These are phyloP conservation scores for Amanita rubescens DNA, from an alignment of 768 basidiomycete genomes.

Conservation along the genomic window DNA sequence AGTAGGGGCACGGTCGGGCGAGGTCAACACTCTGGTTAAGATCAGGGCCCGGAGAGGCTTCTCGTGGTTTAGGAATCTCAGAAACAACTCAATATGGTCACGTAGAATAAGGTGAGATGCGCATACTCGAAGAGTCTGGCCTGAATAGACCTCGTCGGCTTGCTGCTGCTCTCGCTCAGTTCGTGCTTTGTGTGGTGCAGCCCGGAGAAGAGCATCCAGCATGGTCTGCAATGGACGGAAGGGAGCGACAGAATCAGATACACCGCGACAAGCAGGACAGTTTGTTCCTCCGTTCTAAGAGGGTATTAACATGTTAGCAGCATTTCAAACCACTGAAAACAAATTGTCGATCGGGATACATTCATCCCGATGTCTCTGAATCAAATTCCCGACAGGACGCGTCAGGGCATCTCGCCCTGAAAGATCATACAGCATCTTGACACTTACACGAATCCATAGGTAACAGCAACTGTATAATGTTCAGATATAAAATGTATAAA, in stretches of 20 bases:
- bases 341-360: neutral
- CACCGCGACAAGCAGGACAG: slow-evolving; percentile 73
- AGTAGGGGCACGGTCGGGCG: slow-evolving; percentile 78
- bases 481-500: neutral
- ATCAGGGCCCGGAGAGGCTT: slow-evolving; percentile 70
- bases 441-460: slow-evolving; percentile 78
- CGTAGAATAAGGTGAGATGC: slow-evolving; percentile 4
- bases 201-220: slow-evolving; percentile 64
- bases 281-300: slow-evolving; percentile 75
- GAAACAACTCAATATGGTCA: slow-evolving; percentile 4
- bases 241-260: slow-evolving; percentile 61
- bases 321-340: neutral
- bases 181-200: slow-evolving; percentile 60
- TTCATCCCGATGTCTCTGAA: neutral
- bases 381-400: neutral
- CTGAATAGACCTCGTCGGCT: slow-evolving; percentile 75
- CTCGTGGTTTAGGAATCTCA: slow-evolving; percentile 70
- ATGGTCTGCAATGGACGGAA: slow-evolving; percentile 70
- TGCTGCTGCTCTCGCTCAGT: slow-evolving; percentile 66
- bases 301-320: slow-evolving; percentile 8
- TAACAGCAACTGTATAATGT: slow-evolving; percentile 54
- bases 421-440: slow-evolving; percentile 9
- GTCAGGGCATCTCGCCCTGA: neutral
- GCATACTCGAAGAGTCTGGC: slow-evolving; percentile 54
- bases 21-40: slow-evolving; percentile 57